Evolutionary conservation across 1,284 basidiomycete genomes (phyloP).

Genomic region (Cystobasidium pallidum): DNA sequence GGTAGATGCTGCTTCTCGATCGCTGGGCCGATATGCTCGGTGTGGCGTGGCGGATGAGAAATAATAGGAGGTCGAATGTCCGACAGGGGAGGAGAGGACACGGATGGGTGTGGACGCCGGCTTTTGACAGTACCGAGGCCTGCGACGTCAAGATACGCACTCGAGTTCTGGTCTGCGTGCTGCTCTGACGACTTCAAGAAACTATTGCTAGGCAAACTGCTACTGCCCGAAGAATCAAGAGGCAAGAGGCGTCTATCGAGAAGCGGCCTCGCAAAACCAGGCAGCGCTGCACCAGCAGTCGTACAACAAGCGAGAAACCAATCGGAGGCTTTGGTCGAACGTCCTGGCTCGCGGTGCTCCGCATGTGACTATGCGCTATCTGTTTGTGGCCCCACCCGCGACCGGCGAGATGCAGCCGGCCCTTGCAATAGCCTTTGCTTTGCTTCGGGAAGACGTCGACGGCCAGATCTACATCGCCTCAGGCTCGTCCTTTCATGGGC

Average conservation of each 20-base stretch:
- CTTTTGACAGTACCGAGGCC: too few species aligned
- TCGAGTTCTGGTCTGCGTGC: not conserved
- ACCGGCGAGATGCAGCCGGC: slow-evolving; percentile 34
- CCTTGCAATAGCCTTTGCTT: slow-evolving; percentile 2
- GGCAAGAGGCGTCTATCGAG: too few species aligned
- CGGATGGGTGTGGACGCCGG: too few species aligned
- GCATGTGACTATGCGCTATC: not conserved
- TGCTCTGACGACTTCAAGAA: not conserved
- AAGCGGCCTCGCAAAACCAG: too few species aligned
- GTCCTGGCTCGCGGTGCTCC: not conserved
- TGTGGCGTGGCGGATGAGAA: too few species aligned
- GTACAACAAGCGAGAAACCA: too few species aligned
- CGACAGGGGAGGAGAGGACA: too few species aligned
- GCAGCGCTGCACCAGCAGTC: too few species aligned
- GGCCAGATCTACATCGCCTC: slow-evolving; percentile 21
- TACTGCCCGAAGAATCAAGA: not conserved
- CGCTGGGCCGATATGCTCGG: too few species aligned
- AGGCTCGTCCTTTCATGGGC: slow-evolving; percentile 18
- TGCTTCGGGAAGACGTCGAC: not conserved
- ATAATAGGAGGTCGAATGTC: too few species aligned
- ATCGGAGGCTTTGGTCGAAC: not conserved
- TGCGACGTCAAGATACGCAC: not conserved
- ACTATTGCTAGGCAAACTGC: too few species aligned
- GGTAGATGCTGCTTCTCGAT: too few species aligned
- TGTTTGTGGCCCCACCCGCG: slow-evolving; percentile 32